These are phyloP conservation scores for Hirschioporus abietinus DNA, from an alignment of 768 basidiomycete genomes.

Conservation along the genomic window DNA sequence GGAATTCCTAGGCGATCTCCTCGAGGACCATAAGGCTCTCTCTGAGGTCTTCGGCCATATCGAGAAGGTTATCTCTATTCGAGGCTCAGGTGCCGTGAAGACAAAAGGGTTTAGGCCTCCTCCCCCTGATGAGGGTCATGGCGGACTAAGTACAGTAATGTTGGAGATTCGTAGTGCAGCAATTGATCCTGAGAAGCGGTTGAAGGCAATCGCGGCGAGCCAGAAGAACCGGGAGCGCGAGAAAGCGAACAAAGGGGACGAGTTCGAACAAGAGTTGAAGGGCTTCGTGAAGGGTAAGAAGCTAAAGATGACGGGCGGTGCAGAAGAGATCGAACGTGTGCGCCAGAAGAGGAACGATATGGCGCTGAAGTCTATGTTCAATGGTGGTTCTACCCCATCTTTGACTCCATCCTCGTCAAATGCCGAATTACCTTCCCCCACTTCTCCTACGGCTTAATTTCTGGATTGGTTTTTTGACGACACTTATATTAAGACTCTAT, in stretches of 20 bases:
- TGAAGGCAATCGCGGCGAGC: constrained; percentile 91
- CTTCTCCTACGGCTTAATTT: background rate
- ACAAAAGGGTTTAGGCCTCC: constrained; percentile 49
- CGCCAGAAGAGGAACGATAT: constrained; percentile 79
- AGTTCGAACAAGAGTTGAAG: constrained; percentile 75
- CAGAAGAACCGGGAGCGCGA: constrained; percentile 78
- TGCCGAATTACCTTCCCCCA: background rate
- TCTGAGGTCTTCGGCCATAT: constrained; percentile 84
- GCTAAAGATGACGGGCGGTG: constrained; percentile 92
- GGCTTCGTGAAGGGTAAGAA: constrained; percentile 87
- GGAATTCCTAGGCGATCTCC: constrained; percentile 80
- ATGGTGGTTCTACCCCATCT: constrained; percentile 16
- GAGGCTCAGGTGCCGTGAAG: constrained; percentile 41
- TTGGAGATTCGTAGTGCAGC: constrained; percentile 83
- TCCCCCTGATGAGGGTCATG: constrained; percentile 61
- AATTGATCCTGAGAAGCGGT: constrained; percentile 74
- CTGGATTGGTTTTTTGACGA: background rate
- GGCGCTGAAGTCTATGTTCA: constrained; percentile 89
- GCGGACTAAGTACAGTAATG: constrained; percentile 73
- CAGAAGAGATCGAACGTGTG: constrained; percentile 85
- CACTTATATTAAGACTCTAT: background rate
- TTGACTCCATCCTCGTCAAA: background rate
- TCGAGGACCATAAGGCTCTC: constrained; percentile 92
- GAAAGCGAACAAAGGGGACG: constrained; percentile 66
- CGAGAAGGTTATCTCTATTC: constrained; percentile 77